Evolutionary conservation across 805 yeast genomes (phyloP).

Genomic region (Wilhelminamyces savonicus): DNA sequence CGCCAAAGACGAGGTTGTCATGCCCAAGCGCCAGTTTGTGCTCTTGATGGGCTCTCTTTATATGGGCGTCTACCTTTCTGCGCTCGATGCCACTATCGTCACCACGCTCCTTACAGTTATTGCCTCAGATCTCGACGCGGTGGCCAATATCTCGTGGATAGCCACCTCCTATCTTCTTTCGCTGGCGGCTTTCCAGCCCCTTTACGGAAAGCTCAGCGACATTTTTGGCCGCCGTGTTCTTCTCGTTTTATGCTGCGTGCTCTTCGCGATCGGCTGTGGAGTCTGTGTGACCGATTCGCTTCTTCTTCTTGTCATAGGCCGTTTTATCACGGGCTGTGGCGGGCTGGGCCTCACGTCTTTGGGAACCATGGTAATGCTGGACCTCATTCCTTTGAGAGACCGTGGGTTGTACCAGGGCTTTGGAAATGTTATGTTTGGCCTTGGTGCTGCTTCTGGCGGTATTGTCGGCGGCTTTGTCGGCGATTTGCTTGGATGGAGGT

Average conservation of each 20-base stretch:
- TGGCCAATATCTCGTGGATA: slow-evolving; percentile 64
- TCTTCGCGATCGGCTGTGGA: slow-evolving; percentile 51
- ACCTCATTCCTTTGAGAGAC: slow-evolving; percentile 67
- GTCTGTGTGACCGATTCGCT: slow-evolving; percentile 51
- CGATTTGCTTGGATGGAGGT: slow-evolving; percentile 48
- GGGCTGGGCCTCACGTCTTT: slow-evolving; percentile 84
- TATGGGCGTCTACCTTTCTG: slow-evolving; percentile 48
- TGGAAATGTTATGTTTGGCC: slow-evolving; percentile 67
- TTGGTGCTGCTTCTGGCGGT: slow-evolving; percentile 52
- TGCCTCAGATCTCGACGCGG: slow-evolving; percentile 62
- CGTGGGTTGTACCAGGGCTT: slow-evolving; percentile 82
- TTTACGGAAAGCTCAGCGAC: slow-evolving; percentile 66
- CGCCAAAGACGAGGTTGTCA: slow-evolving; percentile 18
- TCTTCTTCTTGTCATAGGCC: slow-evolving; percentile 45
- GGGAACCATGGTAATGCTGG: slow-evolving; percentile 71
- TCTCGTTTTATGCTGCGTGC: slow-evolving; percentile 44
- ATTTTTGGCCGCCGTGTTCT: slow-evolving; percentile 59
- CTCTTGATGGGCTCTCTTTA: slow-evolving; percentile 25
- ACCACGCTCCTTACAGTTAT: slow-evolving; percentile 60
- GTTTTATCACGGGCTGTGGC: slow-evolving; percentile 79
- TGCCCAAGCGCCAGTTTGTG: slow-evolving; percentile 24
- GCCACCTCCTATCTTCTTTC: slow-evolving; percentile 66
- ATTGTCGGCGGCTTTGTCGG: slow-evolving; percentile 49
- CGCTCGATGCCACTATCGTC: slow-evolving; percentile 63
- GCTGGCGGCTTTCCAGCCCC: slow-evolving; percentile 68